Evolutionary conservation across 441 rosid species (phyloP), one percentile per base, ranked within the genome.

Genomic region (Adansonia rubrostipa): DNA sequence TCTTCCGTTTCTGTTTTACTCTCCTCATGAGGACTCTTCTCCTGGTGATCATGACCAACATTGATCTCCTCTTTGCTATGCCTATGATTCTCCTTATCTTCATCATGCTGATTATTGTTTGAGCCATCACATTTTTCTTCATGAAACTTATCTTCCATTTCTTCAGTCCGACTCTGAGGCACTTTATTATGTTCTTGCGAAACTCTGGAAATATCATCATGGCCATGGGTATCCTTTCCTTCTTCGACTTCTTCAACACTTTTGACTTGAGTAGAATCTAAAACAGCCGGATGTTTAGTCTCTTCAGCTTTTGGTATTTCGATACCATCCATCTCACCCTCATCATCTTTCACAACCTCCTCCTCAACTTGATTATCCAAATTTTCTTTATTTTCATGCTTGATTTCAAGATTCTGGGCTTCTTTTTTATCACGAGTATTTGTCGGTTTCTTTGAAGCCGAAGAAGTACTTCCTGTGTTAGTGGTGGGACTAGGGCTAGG

Each of bases 1-100:
- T 78, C 81, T 60, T 78, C 73, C 19, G 28, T 77, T 58, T 82
- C 80, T 64, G 40, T 76, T 80, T 72, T 80, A 72, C 7, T 28
- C 77, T 76, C 78, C 42, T 61, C 76, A 7, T 9, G 58, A 63
- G 71, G 65, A 42, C 15, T 58, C 69, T 81, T 85, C 61, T 85
- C 83, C 40, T 15, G 70, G 7, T 64, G 48, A 45, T 47, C 77
- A 53, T 77, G 65, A 44, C 42, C 74, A 68, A 62, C 69, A 56
- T 62, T 58, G 60, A 42, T 73, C 57, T 84, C 79, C 14, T 63
- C 75, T 57, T 79, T 76, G 54, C 72, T 51, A 2, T 77, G 65
- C 51, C 71, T 57, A 3, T 77, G 66, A 58, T 76, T 75, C n/a
- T 78, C 78, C 75, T 70, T 73, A 19, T 42, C 53, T 57, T 42